Base-by-base conservation (phyloP, 257 asterid species). In the Mitragyna speciosa region DNA sequence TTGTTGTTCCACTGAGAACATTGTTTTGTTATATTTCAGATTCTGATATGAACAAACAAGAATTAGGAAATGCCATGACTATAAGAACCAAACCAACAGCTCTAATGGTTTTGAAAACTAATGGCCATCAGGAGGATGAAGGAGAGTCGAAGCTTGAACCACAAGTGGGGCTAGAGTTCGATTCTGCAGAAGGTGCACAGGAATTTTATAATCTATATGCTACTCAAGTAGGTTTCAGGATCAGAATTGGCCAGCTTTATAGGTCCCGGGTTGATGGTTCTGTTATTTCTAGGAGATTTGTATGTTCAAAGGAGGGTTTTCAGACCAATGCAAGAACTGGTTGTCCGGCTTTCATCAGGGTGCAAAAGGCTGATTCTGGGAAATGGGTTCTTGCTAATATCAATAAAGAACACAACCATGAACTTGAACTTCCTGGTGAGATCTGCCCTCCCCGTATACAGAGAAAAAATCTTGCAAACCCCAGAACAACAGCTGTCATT, bases 271-370 rank as follows among this genome's bases (percentile, higher is more conserved):
- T 85, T 61, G 99, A 95, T 49, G 99, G 99, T 63, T 83, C 96
- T 54, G 97, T 95, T 51, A 85, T 95, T 64, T 95, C 98, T 33
- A 84, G 99, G n/a, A 88, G 95, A 86, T 93, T 84, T 43, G 99
- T 95, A 65, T 95, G 99, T 78, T 95, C 95, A 10, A 93, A 92
- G 88, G 98, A 93, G 85, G 99, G 99, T 56, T 92, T 95, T 78
- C 99, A 95, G 84, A 93, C 98, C 6, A 95, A 70, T 83, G 82
- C 98, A 49, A 84, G 99, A 88, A 92, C 97, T 31, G 99, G 99
- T 22, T 93, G 99, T 82, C 91, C 95, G 7, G 97, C 98, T 63
- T 95, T 95, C 87, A 91, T 95, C 79, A 87, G 92, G 87, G 97
- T 95, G 76, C 98, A 95, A 80, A 91, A 87, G 82, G 84, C 36